Evolutionary conservation across 306 rosid species (phyloP), one percentile per base, ranked within the genome.

Genomic region (Lithocarpus polystachyus): DNA sequence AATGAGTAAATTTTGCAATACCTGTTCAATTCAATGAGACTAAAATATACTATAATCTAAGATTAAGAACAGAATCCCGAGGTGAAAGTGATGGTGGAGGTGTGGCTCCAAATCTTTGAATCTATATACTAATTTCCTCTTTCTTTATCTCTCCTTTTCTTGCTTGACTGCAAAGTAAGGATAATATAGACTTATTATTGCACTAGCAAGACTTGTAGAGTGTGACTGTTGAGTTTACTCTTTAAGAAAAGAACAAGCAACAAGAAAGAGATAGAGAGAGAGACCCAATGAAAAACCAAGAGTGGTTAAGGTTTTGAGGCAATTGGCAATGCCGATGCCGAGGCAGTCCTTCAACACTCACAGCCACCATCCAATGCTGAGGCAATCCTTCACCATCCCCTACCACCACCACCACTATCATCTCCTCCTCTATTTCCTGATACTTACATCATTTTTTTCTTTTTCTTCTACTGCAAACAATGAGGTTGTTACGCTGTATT

Each of bases 271-370:
- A 29, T 15, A 56, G 8, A 74, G 74, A 33, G 82, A 81, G 79
- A 85, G 77, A 83, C 86, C 85, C 84, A 84, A 88, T 88, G 93
- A 84, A 91, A 83, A 88, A 85, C 84, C 89, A 83, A 82, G 79
- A 74, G 76, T 79, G 85, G 87, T 86, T 84, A 73, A 57, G 86
- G 90, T 89, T 92, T 92, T 88, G 90, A 89, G 90, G 91, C 89
- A 86, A 84, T 84, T 84, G 87, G 48, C 89, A 92, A 87, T 88
- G 88, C 88, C 88, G 74, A 92, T 87, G 97, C 87, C 84, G 82
- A 81, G 80, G 86, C 86, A 62, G 40, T n/a, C 79, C 86, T 90
- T 81, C 79, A 83, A 77, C 88, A 73, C 82, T 88, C 79, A 86
- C 85, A 82, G 72, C 76, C 83, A 67, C 90, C 85, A 87, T 83